A percentile compares a stretch with the other conserved stretches of the same genome.
phyloP scores from a whole-genome alignment of 768 basidiomycete species.

The Jaapia argillacea region DNA sequence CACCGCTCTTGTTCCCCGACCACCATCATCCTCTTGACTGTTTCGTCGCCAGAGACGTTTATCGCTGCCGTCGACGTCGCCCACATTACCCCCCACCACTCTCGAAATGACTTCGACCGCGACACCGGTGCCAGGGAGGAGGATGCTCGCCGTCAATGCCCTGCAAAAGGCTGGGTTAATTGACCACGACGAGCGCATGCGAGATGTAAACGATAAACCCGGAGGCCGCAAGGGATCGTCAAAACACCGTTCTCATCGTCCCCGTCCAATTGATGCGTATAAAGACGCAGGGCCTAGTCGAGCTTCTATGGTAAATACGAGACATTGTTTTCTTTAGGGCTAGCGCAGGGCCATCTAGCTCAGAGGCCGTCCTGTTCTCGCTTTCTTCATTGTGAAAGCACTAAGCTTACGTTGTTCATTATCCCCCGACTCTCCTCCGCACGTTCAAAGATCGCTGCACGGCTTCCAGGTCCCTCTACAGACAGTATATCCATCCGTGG shows the following conservation, averaged over 20 bases:
- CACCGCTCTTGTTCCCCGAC: too few relatives aligned
- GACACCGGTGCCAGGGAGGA: conserved; percentile 46
- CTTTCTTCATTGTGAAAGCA: conserved; percentile 13
- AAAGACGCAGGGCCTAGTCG: conserved; percentile 40
- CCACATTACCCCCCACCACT: not conserved
- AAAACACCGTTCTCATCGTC: conserved; percentile 52
- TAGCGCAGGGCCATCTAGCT: conserved; percentile 4
- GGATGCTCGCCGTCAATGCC: conserved; percentile 49
- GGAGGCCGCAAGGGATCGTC: conserved; percentile 63
- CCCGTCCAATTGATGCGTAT: conserved; percentile 47
- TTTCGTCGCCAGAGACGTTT: too few relatives aligned
- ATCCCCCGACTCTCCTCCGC: conserved; percentile 19
- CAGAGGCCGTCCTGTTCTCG: conserved; percentile 9
- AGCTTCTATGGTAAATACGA: conserved; percentile 61
- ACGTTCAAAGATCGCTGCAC: conserved; percentile 29
- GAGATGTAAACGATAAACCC: conserved; percentile 56
- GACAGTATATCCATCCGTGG: conserved; percentile 59
- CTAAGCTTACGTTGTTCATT: conserved; percentile 30
- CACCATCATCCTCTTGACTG: too few relatives aligned
- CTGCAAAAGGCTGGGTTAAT: conserved; percentile 67
- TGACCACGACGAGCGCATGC: conserved; percentile 69
- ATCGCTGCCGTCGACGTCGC: not conserved
- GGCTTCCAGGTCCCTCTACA: conserved; percentile 27
- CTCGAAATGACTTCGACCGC: conserved; percentile 47
- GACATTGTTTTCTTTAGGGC: conserved; percentile 18